These are phyloP conservation scores for Babesia ovis DNA, from an alignment of 169 alveolate species.

Conservation along the genomic window DNA sequence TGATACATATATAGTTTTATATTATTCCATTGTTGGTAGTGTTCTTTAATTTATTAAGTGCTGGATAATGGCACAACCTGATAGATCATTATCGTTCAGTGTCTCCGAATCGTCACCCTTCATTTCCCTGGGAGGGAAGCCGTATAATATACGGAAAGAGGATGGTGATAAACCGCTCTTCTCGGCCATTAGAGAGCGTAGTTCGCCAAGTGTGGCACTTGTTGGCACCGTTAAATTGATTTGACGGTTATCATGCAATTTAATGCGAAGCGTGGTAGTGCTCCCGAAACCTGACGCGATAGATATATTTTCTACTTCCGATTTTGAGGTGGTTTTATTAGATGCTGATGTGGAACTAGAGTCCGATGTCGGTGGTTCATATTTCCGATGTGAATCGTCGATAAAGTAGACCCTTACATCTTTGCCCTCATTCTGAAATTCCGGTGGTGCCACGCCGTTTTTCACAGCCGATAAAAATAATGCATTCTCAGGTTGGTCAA, in stretches of 20 bases:
- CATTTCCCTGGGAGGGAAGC: constrained; percentile 55
- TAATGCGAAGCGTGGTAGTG: constrained; percentile 24
- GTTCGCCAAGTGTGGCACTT: constrained; percentile 46
- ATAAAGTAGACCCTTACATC: constrained; percentile 36
- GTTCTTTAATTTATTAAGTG: not conserved
- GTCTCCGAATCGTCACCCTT: constrained; percentile 25
- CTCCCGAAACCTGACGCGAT: not conserved
- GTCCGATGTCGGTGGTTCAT: not conserved
- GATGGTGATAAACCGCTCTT: constrained; percentile 10
- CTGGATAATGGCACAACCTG: constrained; percentile 50
- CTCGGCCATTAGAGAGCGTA: constrained; percentile 6
- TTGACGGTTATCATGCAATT: constrained; percentile 8
- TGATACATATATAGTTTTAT: too few species aligned
- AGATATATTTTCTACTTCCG: not conserved
- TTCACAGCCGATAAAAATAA: constrained; percentile 88
- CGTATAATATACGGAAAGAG: constrained; percentile 13
- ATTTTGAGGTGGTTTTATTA: not conserved
- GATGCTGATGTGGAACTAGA: not conserved
- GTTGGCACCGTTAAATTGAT: constrained; percentile 40
- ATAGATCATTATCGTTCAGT: constrained; percentile 34
- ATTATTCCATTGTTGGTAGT: not conserved
- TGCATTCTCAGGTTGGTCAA: constrained; percentile 83
- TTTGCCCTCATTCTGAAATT: constrained; percentile 77
- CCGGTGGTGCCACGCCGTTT: constrained; percentile 91
- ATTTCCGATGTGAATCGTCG: constrained; percentile 29